Evolutionary conservation across 257 asterid species (phyloP).

Genomic region (Solanum chiquidenum): DNA sequence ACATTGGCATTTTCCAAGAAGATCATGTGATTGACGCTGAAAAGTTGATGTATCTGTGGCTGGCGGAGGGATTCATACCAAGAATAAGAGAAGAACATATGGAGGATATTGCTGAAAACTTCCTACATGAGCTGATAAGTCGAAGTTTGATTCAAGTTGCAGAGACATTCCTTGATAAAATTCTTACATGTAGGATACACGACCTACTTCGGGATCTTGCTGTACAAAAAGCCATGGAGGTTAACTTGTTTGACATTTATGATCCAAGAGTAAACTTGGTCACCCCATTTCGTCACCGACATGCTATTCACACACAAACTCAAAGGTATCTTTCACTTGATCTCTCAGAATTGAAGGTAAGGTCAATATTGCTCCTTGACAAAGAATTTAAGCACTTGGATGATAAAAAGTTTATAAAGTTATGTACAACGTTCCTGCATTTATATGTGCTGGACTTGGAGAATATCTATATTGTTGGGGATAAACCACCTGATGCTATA

Average conservation of each 20-base stretch:
- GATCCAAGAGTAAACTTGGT: neutral
- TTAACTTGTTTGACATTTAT: neutral
- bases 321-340: neutral
- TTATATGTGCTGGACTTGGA: neutral
- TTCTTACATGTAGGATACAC: neutral
- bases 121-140: neutral
- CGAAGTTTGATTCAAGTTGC: neutral
- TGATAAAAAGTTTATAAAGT: neutral
- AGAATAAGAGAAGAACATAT: neutral
- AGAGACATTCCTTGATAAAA: neutral
- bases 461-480: rapidly evolving
- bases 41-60: neutral
- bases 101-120: slow-evolving; percentile 1
- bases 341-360: neutral
- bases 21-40: neutral
- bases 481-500: neutral
- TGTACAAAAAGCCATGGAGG: neutral
- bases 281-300: neutral
- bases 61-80: neutral
- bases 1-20: neutral
- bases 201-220: slow-evolving; percentile 7
- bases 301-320: neutral
- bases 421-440: neutral
- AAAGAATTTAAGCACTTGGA: neutral
- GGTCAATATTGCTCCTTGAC: neutral